These are phyloP conservation scores for Neocucurbitaria cava DNA, from an alignment of 2,329 filamentous ascomycete genomes.

Conservation along the genomic window DNA sequence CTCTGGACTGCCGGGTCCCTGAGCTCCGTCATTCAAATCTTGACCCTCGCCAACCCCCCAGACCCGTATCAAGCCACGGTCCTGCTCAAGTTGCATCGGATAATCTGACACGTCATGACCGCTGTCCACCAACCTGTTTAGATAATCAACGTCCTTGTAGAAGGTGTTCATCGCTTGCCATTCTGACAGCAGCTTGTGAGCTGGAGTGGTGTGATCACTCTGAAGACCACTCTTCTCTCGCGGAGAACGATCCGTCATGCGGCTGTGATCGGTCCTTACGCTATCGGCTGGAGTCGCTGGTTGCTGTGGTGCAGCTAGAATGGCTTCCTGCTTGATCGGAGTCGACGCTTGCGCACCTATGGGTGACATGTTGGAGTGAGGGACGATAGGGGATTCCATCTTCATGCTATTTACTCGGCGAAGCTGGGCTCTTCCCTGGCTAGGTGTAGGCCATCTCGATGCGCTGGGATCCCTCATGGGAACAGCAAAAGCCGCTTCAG, in stretches of 20 bases:
- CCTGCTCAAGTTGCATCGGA: conserved; percentile 77
- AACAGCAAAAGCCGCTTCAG: conserved; percentile 33
- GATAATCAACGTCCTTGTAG: conserved; percentile 56
- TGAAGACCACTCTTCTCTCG: conserved; percentile 63
- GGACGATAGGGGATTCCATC: conserved; percentile 39
- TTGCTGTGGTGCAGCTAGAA: conserved; percentile 30
- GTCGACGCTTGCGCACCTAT: conserved; percentile 29
- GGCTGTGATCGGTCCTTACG: conserved; percentile 36
- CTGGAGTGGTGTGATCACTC: conserved; percentile 87
- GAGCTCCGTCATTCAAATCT: conserved; percentile 61
- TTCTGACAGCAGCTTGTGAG: conserved; percentile 75
- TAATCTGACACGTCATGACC: conserved; percentile 69
- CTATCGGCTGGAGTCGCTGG: conserved; percentile 45
- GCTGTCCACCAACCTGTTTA: conserved; percentile 70
- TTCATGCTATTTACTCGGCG: conserved; percentile 44
- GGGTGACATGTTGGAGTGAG: conserved; percentile 38
- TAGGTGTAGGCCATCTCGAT: conserved; percentile 40
- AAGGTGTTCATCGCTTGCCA: conserved; percentile 66
- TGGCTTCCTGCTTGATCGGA: conserved; percentile 41
- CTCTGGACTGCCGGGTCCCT: conserved; percentile 42
- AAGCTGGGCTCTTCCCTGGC: conserved; percentile 33
- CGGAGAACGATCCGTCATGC: conserved; percentile 14
- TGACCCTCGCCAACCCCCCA: conserved; percentile 81
- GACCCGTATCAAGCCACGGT: conserved; percentile 74
- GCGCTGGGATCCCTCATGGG: conserved; percentile 34